These are phyloP conservation scores for Zalerion maritima DNA, from an alignment of 495 filamentous ascomycete species.

Conservation along the genomic window DNA sequence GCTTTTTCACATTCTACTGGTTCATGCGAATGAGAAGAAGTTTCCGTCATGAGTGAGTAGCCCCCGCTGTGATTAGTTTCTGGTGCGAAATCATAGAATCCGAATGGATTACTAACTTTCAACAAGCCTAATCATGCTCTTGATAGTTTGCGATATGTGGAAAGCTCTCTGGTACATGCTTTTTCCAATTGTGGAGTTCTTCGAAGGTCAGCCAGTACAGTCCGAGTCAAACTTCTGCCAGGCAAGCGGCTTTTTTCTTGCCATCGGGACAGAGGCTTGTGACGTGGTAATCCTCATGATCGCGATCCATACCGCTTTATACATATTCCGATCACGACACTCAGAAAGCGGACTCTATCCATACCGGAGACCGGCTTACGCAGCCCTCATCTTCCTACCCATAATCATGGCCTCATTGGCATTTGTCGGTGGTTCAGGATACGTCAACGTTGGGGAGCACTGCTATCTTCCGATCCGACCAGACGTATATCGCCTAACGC, in stretches of 20 bases:
- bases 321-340: conserved; percentile 43
- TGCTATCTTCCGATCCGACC: conserved; percentile 51
- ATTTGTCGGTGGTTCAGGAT: conserved; percentile 39
- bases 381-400: conserved; percentile 40
- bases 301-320: conserved; percentile 53
- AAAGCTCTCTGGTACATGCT: conserved; percentile 52
- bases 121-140: conserved; percentile 50
- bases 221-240: conserved; percentile 48
- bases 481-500: conserved; percentile 48
- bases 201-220: conserved; percentile 26
- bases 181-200: conserved; percentile 38
- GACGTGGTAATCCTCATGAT: conserved; percentile 58
- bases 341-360: conserved; percentile 48
- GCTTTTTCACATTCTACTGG: conserved; percentile 47
- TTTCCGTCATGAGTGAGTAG: conserved; percentile 57
- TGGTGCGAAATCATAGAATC: conserved; percentile 5
- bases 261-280: conserved; percentile 49
- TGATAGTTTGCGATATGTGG: conserved; percentile 54
- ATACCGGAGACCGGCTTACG: conserved; percentile 42
- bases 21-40: conserved; percentile 57
- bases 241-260: conserved; percentile 48
- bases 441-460: conserved; percentile 44
- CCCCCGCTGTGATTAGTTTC: neutral
- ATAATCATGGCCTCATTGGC: conserved; percentile 43
- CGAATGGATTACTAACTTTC: conserved; percentile 11